A percentile compares a stretch with the other conserved stretches of the same genome.
Conservation (phyloP, 306 rosid genomes). For the Pueraria montana region DNA sequence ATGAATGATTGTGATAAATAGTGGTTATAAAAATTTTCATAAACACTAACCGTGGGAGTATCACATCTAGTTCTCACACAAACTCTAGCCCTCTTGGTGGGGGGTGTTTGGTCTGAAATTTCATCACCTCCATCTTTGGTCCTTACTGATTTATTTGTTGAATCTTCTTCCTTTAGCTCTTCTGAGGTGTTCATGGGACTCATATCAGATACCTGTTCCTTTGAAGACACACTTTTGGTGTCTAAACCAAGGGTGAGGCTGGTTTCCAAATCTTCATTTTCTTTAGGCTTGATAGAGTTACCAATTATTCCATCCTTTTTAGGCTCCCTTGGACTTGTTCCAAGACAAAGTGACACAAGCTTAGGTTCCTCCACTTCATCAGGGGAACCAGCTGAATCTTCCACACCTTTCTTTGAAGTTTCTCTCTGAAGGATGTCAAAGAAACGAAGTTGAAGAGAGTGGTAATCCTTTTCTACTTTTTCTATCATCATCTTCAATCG, state of each 20-base stretch:
- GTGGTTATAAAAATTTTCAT: background rate
- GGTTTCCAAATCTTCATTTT: slow-evolving; percentile 52
- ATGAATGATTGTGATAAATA: background rate
- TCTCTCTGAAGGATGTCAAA: slow-evolving; percentile 53
- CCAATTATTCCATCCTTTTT: slow-evolving; percentile 44
- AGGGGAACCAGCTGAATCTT: slow-evolving; percentile 36
- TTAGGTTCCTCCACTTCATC: slow-evolving; percentile 58
- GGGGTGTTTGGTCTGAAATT: slow-evolving; percentile 49
- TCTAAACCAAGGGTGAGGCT: slow-evolving; percentile 61
- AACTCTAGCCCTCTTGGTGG: slow-evolving; percentile 69
- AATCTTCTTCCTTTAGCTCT: slow-evolving; percentile 54
- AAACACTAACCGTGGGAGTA: slow-evolving; percentile 60
- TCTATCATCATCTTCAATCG: slow-evolving; percentile 67
- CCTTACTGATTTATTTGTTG: background rate
- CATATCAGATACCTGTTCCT: slow-evolving; percentile 34
- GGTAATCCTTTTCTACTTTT: slow-evolving; percentile 63
- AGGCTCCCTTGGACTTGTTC: slow-evolving; percentile 53
- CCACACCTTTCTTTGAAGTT: background rate
- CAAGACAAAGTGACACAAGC: slow-evolving; percentile 69
- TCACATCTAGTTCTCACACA: slow-evolving; percentile 71
- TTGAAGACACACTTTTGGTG: slow-evolving; percentile 44
- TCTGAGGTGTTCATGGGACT: slow-evolving; percentile 53
- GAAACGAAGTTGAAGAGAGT: slow-evolving; percentile 62
- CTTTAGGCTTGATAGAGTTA: slow-evolving; percentile 23
- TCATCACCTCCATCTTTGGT: slow-evolving; percentile 47